Evolutionary conservation across 768 basidiomycete genomes (phyloP).

Genomic region (Leucosporidium yakuticum): DNA sequence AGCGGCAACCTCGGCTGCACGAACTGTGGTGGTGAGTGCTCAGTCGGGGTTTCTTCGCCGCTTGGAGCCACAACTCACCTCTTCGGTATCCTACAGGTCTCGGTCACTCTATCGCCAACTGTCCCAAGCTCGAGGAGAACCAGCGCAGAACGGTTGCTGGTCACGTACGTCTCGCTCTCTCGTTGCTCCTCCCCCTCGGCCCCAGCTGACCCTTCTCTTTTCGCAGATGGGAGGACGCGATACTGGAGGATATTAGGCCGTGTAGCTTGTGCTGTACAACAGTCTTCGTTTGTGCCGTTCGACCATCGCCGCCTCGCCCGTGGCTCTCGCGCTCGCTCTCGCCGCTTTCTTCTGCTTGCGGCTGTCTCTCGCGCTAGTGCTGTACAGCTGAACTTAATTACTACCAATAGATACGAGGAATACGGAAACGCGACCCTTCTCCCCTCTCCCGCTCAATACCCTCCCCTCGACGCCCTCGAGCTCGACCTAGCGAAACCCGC

Average conservation of each 20-base stretch:
- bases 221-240: slow-evolving; percentile 12
- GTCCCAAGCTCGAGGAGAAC: slow-evolving; percentile 91
- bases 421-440: no score
- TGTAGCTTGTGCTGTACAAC: background rate
- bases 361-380: no score
- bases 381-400: no score
- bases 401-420: no score
- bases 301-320: no score
- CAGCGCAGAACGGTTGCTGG: slow-evolving; percentile 86
- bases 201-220: no score
- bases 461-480: no score
- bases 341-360: no score
- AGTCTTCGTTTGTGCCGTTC: no score
- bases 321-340: no score
- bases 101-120: slow-evolving; percentile 88
- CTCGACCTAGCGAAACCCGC: no score
- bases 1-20: slow-evolving; percentile 77
- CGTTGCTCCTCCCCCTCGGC: slow-evolving; percentile 9
- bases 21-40: slow-evolving; percentile 74
- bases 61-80: background rate
- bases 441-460: no score
- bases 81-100: slow-evolving; percentile 54
- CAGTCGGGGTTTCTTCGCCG: slow-evolving; percentile 27
- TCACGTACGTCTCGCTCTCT: slow-evolving; percentile 52
- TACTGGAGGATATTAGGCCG: background rate